A percentile compares a stretch with the other conserved stretches of the same genome.
phyloP scores from a whole-genome alignment of 2,329 filamentous ascomycete species.

The Neurospora crassa region DNA sequence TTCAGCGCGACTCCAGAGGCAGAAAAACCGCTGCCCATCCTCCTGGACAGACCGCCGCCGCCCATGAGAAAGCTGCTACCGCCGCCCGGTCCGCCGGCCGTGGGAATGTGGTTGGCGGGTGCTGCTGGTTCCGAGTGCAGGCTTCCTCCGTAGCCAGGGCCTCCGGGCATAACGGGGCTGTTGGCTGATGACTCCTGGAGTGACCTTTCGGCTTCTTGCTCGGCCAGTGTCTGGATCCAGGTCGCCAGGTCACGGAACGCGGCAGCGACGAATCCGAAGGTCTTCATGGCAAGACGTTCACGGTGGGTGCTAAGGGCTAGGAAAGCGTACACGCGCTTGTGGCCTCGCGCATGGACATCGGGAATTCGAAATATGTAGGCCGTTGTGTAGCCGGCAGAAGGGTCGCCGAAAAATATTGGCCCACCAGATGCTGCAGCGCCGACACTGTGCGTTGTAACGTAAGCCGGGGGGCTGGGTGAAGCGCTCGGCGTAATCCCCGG shows the following conservation, averaged over 20 bases:
- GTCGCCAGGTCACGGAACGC: conserved; percentile 55
- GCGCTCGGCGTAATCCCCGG: conserved; percentile 24
- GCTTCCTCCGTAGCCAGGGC: conserved; percentile 33
- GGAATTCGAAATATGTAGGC: conserved; percentile 63
- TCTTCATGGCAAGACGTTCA: conserved; percentile 55
- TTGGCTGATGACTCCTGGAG: conserved; percentile 29
- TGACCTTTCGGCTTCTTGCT: conserved; percentile 49
- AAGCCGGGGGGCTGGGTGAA: conserved; percentile 30
- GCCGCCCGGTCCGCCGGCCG: conserved; percentile 25
- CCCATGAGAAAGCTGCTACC: conserved; percentile 48
- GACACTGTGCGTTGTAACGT: conserved; percentile 44
- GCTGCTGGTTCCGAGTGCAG: conserved; percentile 19
- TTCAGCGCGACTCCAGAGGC: conserved; percentile 47
- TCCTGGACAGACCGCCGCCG: conserved; percentile 45
- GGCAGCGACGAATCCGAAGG: conserved; percentile 51
- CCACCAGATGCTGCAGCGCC: conserved; percentile 50
- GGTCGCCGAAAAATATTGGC: conserved; percentile 60
- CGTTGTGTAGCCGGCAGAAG: conserved; percentile 55
- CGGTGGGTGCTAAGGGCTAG: conserved; percentile 56
- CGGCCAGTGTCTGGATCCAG: conserved; percentile 58
- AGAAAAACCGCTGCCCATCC: conserved; percentile 45
- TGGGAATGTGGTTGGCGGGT: conserved; percentile 7
- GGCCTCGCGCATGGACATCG: conserved; percentile 56
- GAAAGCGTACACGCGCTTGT: conserved; percentile 61
- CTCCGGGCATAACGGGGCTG: conserved; percentile 25